Evolutionary conservation across 768 basidiomycete species (phyloP), one percentile per base, ranked within the genome.

Genomic region (Tulasnella sp.): DNA sequence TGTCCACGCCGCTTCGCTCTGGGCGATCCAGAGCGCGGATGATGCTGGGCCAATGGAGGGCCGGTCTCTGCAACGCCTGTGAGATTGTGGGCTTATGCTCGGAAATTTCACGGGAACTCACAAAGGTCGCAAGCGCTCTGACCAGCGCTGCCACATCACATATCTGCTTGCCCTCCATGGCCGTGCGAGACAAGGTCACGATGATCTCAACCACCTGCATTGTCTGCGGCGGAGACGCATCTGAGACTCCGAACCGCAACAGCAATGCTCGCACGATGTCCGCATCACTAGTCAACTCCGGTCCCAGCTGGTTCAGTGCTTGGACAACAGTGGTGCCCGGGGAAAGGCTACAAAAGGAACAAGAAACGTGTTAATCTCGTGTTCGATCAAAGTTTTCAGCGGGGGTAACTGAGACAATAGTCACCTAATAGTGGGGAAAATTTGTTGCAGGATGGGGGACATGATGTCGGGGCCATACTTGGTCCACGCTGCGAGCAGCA

Each of bases 11-110:
- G 62, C 83, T 81, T 48, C 90, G 81, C 68, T 88, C 84, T 4
- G 84, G 76, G 70, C 82, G 78, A 74, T 98, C 94, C 66, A 94
- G 94, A 2, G 86, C 80, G 63, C 82, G 81, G 67, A 97, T 83
- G 62, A 91, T 81, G 59, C 75, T 80, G 30, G 89, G 76, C 89
- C 91, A 94, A 66, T 87, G 80, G 55, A 93, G 70, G 27, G 75
- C 73, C 52, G 76, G 77, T 64, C 80, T 78, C 88, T 91, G 60
- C 12, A 30, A 62, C 53, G 62, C 51, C 62, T 25, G 17, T 65
- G n/a, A 62, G 49, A 21, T 64, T 49, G 66, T 57, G 61, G 49
- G 21, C 49, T 34, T 17, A 11, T 31, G 48, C 24, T 3, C 27
- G 12, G 10, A 4, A 9, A 51, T 48, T 38, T 38, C 34, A 15